Base-by-base conservation (phyloP, 106 monocot species). In the Ottelia alismoides region DNA sequence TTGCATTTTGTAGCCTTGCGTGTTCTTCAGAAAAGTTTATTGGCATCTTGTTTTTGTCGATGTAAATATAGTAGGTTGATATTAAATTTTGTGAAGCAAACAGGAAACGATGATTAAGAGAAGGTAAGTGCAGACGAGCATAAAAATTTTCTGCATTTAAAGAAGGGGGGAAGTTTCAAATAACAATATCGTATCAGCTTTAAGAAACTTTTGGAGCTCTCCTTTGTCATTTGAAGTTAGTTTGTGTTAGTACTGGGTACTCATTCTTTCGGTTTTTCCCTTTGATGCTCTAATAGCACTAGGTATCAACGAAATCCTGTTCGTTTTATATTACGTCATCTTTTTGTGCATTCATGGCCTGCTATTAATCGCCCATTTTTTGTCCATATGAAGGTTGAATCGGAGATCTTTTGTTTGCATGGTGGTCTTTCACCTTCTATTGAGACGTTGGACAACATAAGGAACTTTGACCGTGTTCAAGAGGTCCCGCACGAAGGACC, bases 401-500 rank as follows among this genome's bases (percentile, higher is more conserved):
- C 90, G 11, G 98, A 99, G 55, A 99, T 99, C 62, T 99, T 99
- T 71, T 99, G 98, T 43, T 47, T 99, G 58, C 98, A 99, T 66
- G 98, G 98, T 53, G 98, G 98, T 19, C 65, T 99, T 22, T 99
- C 98, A 1, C 98, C 98, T 24, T 99, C 98, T 16, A 90, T 99
- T 57, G 98, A 99, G 62, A 99, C 90, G 28, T 82, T 99, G 49
- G 90, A 99, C 65, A 85, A 86, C 58, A 86, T 99, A 52, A 82
- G 98, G 12, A 90, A 77, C 67, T 90, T 99, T 48, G 98, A 99
- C 66, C 82, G 98, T 55, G 85, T 90, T 56, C 98, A 90, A 90
- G 98, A 99, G 56, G 98, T 99, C 63, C 98, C 98, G 27, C 90
- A 90, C 49, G 98, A 99, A 67, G 98, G 98, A 0, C 98, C 98